These are phyloP conservation scores for Shiraia bambusicola DNA, from an alignment of 2,329 filamentous ascomycete genomes.

Conservation along the genomic window DNA sequence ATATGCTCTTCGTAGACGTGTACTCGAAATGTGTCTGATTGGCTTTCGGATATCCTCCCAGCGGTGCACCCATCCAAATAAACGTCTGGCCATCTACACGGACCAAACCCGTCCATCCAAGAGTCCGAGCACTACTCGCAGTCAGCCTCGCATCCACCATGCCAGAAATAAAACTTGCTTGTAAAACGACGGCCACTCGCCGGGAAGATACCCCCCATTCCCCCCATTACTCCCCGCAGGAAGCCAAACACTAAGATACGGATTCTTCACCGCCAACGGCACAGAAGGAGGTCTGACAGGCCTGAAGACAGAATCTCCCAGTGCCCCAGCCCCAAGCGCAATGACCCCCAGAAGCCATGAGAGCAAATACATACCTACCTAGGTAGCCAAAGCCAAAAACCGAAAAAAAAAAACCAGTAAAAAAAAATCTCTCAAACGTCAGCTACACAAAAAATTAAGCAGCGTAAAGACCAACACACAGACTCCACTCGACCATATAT, in stretches of 20 bases:
- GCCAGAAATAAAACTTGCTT: slow-evolving; percentile 51
- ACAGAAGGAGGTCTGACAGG: slow-evolving; percentile 67
- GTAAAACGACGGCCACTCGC: slow-evolving; percentile 70
- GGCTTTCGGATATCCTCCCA: slow-evolving; percentile 49
- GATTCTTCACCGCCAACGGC: slow-evolving; percentile 72
- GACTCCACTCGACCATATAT: too few relatives aligned
- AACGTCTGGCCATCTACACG: slow-evolving; percentile 58
- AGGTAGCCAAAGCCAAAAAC: too few relatives aligned
- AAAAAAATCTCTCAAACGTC: too few relatives aligned
- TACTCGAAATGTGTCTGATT: slow-evolving; percentile 67
- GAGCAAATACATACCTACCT: slow-evolving; percentile 29
- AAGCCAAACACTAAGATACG: slow-evolving; percentile 73
- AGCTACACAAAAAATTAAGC: too few relatives aligned
- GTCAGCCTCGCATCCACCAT: slow-evolving; percentile 18
- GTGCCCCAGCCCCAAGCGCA: slow-evolving; percentile 13
- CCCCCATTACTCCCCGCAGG: slow-evolving; percentile 61
- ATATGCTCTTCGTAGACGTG: slow-evolving; percentile 71
- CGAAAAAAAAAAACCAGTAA: too few relatives aligned
- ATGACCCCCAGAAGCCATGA: slow-evolving; percentile 20
- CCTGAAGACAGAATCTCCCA: slow-evolving; percentile 56
- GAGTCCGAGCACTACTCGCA: slow-evolving; percentile 53
- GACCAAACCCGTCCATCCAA: slow-evolving; percentile 69
- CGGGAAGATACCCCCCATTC: slow-evolving; percentile 67
- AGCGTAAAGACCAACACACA: too few relatives aligned
- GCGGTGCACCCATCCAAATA: slow-evolving; percentile 50